Conservation (phyloP, 345 rosid genomes). For the Hypericum perforatum region DNA sequence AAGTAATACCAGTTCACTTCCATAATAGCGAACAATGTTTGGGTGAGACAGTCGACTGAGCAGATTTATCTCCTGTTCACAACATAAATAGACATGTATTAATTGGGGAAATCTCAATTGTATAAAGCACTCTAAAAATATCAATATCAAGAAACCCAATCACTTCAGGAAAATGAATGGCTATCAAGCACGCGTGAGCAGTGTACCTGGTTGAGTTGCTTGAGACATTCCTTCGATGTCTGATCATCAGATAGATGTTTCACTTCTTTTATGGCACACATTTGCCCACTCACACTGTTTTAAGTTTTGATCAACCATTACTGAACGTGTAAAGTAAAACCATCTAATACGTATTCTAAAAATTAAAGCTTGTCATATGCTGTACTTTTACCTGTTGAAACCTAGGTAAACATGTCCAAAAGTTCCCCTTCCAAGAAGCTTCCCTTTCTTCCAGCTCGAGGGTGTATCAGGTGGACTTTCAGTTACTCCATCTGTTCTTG, state of each 20-base stretch:
- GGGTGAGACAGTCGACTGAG: slow-evolving; percentile 76
- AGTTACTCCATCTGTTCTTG: slow-evolving; percentile 30
- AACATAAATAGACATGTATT: background rate
- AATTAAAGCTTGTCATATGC: background rate
- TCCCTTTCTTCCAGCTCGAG: slow-evolving; percentile 81
- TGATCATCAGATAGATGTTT: slow-evolving; percentile 68
- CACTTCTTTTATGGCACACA: slow-evolving; percentile 98
- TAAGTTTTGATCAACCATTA: slow-evolving; percentile 13
- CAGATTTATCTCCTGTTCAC: slow-evolving; percentile 80
- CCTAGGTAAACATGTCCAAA: slow-evolving; percentile 92
- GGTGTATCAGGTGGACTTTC: slow-evolving; percentile 27
- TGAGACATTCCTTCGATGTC: slow-evolving; percentile 73
- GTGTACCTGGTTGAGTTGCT: slow-evolving; percentile 82
- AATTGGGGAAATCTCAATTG: too few species aligned
- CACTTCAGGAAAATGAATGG: too few species aligned
- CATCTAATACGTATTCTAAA: slow-evolving; percentile 3
- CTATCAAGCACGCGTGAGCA: background rate
- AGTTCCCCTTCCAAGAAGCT: slow-evolving; percentile 86
- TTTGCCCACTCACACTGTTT: slow-evolving; percentile 71
- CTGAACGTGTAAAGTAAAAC: slow-evolving; percentile 9
- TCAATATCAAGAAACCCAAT: too few species aligned
- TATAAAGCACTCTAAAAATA: too few species aligned
- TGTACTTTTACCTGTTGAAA: slow-evolving; percentile 61
- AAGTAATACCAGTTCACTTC: slow-evolving; percentile 84
- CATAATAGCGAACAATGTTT: slow-evolving; percentile 86